Evolutionary conservation across 352 stramenopile species (phyloP).

Genomic region (Globisporangium echinulatum): DNA sequence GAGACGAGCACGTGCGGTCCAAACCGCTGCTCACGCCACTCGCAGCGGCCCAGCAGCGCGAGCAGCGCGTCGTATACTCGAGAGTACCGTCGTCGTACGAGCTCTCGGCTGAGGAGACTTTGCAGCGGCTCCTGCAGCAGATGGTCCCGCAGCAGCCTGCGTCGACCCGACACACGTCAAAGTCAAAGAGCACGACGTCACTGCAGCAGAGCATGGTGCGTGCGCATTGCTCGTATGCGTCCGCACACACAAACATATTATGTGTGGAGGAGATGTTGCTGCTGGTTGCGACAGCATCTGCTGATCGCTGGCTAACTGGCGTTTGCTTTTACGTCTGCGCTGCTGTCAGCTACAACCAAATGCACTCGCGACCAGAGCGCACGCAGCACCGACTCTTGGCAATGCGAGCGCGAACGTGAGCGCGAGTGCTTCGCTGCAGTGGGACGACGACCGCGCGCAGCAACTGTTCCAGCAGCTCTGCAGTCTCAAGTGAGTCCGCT

Average conservation of each 20-base stretch:
- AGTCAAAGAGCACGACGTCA: neutral
- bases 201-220: too few relatives aligned
- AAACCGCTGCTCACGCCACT: neutral
- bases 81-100: neutral
- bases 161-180: neutral
- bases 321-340: too few relatives aligned
- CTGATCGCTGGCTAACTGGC: too few relatives aligned
- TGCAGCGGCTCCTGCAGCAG: slow-evolving; percentile 45
- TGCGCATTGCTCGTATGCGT: too few relatives aligned
- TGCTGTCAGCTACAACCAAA: neutral
- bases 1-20: neutral
- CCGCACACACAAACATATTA: too few relatives aligned
- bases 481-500: slow-evolving; percentile 14
- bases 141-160: slow-evolving; percentile 22
- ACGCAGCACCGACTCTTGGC: too few relatives aligned
- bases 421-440: slow-evolving; percentile 13
- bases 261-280: too few relatives aligned
- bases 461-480: slow-evolving; percentile 69
- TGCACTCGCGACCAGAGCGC: neutral
- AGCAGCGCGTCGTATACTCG: neutral
- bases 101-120: slow-evolving; percentile 35
- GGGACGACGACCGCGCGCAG: slow-evolving; percentile 49
- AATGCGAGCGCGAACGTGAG: neutral
- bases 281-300: too few relatives aligned
- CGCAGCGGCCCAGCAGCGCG: slow-evolving; percentile 5